A percentile compares a stretch with the other conserved stretches of the same genome.
phyloP scores from a whole-genome alignment of 352 stramenopile species.

The Phytophthora fragariae region DNA sequence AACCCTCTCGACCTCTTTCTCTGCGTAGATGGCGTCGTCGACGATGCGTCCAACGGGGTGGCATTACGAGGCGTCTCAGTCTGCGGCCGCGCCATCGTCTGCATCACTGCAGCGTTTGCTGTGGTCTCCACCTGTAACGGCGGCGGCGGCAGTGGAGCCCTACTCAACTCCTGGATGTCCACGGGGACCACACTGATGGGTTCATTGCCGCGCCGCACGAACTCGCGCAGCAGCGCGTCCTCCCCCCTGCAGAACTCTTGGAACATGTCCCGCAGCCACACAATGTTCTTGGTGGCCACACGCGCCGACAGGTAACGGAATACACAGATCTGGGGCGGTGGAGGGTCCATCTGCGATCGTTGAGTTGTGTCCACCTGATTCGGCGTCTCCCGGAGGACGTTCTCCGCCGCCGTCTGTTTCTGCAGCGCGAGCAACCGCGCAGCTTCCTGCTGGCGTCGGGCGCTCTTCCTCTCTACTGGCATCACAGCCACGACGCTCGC shows the following conservation, averaged over 20 bases:
- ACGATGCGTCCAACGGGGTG: not conserved
- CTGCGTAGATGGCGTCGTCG: not conserved
- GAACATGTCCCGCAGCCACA: slow-evolving; percentile 43
- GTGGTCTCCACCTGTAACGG: slow-evolving; percentile 5
- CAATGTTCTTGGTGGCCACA: slow-evolving; percentile 51
- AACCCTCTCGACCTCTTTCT: slow-evolving; percentile 7
- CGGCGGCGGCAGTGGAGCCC: slow-evolving; percentile 16
- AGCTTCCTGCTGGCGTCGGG: slow-evolving; percentile 15
- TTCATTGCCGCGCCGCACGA: slow-evolving; percentile 27
- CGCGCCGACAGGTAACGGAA: slow-evolving; percentile 36
- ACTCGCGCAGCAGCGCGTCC: slow-evolving; percentile 31
- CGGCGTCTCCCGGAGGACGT: not conserved
- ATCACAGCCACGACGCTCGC: slow-evolving; percentile 42
- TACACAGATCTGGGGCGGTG: slow-evolving; percentile 9
- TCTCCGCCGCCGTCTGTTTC: not conserved
- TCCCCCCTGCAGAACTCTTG: slow-evolving; percentile 40
- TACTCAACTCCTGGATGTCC: slow-evolving; percentile 23
- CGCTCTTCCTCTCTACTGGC: slow-evolving; percentile 24
- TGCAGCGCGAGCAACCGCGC: slow-evolving; percentile 20
- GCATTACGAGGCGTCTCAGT: not conserved
- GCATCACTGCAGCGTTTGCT: not conserved
- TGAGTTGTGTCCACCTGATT: not conserved
- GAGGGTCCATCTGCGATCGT: not conserved
- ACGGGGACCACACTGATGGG: slow-evolving; percentile 44
- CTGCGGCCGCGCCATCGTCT: not conserved